Evolutionary conservation across 2,329 filamentous ascomycete genomes (phyloP).

Genomic region (Sphaerulina vaccinii): DNA sequence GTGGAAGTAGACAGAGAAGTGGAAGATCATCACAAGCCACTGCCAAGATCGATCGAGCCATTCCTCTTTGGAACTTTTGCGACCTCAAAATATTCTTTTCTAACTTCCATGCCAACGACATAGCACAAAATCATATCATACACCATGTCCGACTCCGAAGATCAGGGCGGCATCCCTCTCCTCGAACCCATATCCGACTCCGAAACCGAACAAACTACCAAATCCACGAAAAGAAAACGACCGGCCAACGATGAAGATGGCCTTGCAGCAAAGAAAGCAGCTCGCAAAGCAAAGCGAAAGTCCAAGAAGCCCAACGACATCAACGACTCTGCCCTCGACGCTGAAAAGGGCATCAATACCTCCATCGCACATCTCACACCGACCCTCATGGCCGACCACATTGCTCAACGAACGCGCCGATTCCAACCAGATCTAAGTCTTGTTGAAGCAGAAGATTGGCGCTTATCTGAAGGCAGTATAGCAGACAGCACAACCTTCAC

Average conservation of each 20-base stretch:
- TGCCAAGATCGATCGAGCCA: background rate
- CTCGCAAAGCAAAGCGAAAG: conserved; percentile 60
- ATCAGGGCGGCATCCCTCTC: conserved; percentile 45
- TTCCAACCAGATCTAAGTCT: conserved; percentile 79
- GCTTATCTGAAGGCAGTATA: conserved; percentile 72
- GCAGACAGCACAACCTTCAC: conserved; percentile 75
- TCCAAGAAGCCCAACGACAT: conserved; percentile 62
- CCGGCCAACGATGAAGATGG: conserved; percentile 28
- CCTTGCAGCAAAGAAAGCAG: conserved; percentile 39
- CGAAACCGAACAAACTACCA: conserved; percentile 29
- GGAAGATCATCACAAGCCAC: background rate
- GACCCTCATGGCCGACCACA: conserved; percentile 81
- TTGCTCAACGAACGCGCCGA: conserved; percentile 73
- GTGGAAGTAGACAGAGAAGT: background rate
- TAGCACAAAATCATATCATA: background rate
- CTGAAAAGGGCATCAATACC: conserved; percentile 64
- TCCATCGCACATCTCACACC: conserved; percentile 78
- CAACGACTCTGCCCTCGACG: conserved; percentile 58
- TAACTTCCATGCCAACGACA: background rate
- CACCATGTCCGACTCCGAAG: conserved; percentile 47
- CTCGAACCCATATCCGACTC: conserved; percentile 43
- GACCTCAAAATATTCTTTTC: conserved; percentile 7
- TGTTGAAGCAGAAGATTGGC: conserved; percentile 80
- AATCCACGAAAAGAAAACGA: conserved; percentile 44
- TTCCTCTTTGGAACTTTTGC: conserved; percentile 6